Conservation (phyloP, 1,284 basidiomycete genomes). For the Paramarasmius palmivorus region DNA sequence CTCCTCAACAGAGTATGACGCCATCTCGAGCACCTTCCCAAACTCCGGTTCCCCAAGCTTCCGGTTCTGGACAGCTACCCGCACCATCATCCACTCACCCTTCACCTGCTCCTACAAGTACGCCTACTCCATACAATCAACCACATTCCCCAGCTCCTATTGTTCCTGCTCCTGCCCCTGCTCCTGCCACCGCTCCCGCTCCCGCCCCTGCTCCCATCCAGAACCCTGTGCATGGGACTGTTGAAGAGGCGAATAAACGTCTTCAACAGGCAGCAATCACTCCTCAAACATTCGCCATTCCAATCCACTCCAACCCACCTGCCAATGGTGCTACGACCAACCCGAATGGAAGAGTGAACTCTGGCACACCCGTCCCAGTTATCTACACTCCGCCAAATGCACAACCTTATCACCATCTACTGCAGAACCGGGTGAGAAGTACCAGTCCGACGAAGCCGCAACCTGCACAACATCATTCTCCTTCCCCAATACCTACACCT, state of each 20-base stretch:
- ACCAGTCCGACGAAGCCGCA: not conserved
- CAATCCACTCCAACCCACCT: not conserved
- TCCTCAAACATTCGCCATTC: constrained; percentile 1
- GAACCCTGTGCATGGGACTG: constrained; percentile 13
- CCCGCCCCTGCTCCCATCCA: constrained; percentile 16
- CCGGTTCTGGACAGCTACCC: constrained; percentile 5
- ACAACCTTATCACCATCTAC: constrained; percentile 4
- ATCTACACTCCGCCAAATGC: constrained; percentile 19
- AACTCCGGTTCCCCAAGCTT: constrained; percentile 6
- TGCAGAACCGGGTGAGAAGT: not conserved
- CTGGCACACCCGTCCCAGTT: constrained; percentile 7
- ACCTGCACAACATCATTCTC: constrained; percentile 3
- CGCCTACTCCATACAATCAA: constrained; percentile 11
- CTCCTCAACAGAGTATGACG: not conserved
- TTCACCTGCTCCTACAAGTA: constrained; percentile 7
- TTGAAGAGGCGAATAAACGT: not conserved
- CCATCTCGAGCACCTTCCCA: constrained; percentile 11
- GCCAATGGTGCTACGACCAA: not conserved
- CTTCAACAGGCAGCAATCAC: not conserved
- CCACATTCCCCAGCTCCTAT: constrained; percentile 10
- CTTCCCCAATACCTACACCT: constrained; percentile 7
- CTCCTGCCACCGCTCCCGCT: constrained; percentile 16
- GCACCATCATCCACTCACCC: constrained; percentile 5
- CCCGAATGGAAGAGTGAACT: not conserved
- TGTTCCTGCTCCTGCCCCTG: too few species aligned